These are phyloP conservation scores for Nitzschia inconspicua DNA, from an alignment of 108 stramenopile genomes.

Conservation along the genomic window DNA sequence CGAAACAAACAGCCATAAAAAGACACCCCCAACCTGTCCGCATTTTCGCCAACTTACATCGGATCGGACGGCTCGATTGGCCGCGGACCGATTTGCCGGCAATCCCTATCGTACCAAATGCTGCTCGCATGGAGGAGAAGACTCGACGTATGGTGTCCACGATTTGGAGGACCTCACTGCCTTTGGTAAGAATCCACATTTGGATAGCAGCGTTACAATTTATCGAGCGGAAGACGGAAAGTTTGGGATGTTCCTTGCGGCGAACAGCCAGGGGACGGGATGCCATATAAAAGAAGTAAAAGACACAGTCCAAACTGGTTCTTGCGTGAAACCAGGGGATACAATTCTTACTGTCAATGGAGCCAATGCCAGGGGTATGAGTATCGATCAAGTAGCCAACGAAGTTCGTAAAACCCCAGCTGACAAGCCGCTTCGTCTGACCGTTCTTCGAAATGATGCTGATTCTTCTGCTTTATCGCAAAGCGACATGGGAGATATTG, in stretches of 20 bases:
- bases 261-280: constrained; percentile 1
- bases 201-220: constrained; percentile 47
- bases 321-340: constrained; percentile 45
- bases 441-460: constrained; percentile 23
- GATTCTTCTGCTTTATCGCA: constrained; percentile 1
- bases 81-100: constrained; percentile 38
- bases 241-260: constrained; percentile 3
- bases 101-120: constrained; percentile 30
- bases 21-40: constrained; percentile 43
- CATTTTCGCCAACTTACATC: constrained; percentile 70
- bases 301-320: constrained; percentile 41
- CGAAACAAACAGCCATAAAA: background rate
- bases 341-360: constrained; percentile 56
- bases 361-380: constrained; percentile 17
- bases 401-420: constrained; percentile 10
- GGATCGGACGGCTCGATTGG: constrained; percentile 29
- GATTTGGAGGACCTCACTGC: constrained; percentile 78
- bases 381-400: constrained; percentile 15
- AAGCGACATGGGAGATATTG: background rate
- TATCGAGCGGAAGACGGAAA: constrained; percentile 36
- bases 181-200: constrained; percentile 61
- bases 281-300: background rate
- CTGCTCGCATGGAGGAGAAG: constrained; percentile 54
- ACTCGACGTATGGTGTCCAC: constrained; percentile 62
- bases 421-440: constrained; percentile 47